Evolutionary conservation across 2,329 filamentous ascomycete genomes (phyloP).

Genomic region (Aspergillus sojae): DNA sequence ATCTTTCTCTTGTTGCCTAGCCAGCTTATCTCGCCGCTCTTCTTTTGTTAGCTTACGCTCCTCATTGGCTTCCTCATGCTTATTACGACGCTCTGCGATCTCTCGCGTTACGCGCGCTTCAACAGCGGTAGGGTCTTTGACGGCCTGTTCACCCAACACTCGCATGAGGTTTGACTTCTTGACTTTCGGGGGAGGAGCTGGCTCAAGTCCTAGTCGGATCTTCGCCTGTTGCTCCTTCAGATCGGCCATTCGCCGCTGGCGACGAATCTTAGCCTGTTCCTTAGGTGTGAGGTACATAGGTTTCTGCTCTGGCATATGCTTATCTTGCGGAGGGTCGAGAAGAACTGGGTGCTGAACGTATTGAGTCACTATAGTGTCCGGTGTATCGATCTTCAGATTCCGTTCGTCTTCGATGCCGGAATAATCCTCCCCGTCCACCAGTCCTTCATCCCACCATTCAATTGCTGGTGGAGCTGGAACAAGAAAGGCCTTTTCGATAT

Average conservation of each 20-base stretch:
- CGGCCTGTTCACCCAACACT: conserved; percentile 86
- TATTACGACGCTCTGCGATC: conserved; percentile 80
- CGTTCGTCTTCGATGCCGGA: conserved; percentile 65
- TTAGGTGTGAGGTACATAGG: conserved; percentile 89
- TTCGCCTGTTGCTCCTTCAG: conserved; percentile 96
- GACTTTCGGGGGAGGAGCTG: conserved; percentile 90
- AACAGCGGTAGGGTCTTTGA: conserved; percentile 96
- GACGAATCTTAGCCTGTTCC: conserved; percentile 87
- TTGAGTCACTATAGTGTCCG: conserved; percentile 85
- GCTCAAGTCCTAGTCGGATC: conserved; percentile 85
- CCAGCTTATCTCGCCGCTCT: conserved; percentile 80
- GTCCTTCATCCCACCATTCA: conserved; percentile 97
- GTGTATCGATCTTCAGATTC: conserved; percentile 71
- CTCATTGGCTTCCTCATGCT: conserved; percentile 78
- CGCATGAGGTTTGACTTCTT: conserved; percentile 98
- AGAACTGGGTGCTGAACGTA: conserved; percentile 93
- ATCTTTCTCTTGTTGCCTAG: conserved; percentile 81
- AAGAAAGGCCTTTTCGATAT: conserved; percentile 86
- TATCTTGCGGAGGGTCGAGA: conserved; percentile 88
- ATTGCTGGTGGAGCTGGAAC: conserved; percentile 82
- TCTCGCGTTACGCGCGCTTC: conserved; percentile 92
- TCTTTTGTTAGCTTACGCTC: conserved; percentile 88
- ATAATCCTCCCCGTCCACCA: conserved; percentile 77
- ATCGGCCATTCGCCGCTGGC: conserved; percentile 88
- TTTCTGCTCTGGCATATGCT: conserved; percentile 75